These are phyloP conservation scores for Zoysia matrella DNA, from an alignment of 202 grass and related monocot species.

Conservation along the genomic window DNA sequence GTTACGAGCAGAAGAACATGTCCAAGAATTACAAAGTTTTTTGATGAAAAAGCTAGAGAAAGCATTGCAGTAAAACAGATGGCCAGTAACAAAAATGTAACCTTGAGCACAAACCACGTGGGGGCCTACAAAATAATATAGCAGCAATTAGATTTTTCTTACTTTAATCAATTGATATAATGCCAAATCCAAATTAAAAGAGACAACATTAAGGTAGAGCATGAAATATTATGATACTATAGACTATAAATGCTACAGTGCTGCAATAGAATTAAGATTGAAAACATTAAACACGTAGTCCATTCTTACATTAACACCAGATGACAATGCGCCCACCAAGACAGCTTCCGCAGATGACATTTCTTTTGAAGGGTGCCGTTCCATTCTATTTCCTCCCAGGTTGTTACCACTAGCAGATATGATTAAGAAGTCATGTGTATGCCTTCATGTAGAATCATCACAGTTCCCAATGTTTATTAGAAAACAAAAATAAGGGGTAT, in stretches of 20 bases:
- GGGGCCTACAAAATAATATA: conserved; percentile 59
- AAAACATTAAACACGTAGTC: conserved; percentile 4
- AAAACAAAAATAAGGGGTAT: neutral
- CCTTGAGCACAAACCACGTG: conserved; percentile 82
- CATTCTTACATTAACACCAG: conserved; percentile 79
- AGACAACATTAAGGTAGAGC: conserved; percentile 12
- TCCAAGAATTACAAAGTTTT: conserved; percentile 73
- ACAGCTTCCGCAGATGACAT: conserved; percentile 77
- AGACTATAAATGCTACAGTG: neutral
- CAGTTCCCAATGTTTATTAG: neutral
- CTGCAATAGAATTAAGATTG: neutral
- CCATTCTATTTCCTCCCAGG: conserved; percentile 47
- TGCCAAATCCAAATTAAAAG: neutral
- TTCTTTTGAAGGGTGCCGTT: conserved; percentile 43
- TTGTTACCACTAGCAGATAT: conserved; percentile 21
- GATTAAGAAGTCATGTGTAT: conserved; percentile 5
- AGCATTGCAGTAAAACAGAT: conserved; percentile 82
- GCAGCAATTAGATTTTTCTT: conserved; percentile 16
- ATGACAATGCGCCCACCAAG: conserved; percentile 76
- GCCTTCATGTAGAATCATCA: neutral
- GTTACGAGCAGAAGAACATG: conserved; percentile 84
- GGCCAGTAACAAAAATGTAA: conserved; percentile 77
- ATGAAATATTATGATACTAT: neutral
- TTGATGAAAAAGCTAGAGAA: conserved; percentile 80
- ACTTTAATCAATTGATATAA: neutral